Conservation (phyloP, 202 grass and related monocot species). For the Eragrostis tef region DNA sequence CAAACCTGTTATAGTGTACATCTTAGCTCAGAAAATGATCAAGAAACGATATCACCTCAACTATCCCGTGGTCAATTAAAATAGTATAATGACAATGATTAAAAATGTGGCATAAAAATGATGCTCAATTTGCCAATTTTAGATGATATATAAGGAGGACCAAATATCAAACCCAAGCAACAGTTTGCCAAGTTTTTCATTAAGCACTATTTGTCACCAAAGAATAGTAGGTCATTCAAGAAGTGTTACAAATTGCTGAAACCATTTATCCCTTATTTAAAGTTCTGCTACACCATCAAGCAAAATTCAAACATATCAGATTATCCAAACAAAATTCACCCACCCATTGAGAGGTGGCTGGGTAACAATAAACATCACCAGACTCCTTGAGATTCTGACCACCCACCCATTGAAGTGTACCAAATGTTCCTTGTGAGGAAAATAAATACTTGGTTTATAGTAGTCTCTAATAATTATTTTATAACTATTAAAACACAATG, state of each 20-base stretch:
- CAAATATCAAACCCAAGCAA: not conserved
- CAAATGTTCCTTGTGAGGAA: not conserved
- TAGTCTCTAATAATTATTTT: not conserved
- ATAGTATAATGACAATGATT: no score
- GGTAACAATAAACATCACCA: not conserved
- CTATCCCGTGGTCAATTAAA: slow-evolving; percentile 12
- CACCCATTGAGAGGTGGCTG: not conserved
- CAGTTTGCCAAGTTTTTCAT: not conserved
- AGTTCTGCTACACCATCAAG: not conserved
- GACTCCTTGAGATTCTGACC: not conserved
- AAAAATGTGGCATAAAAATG: no score
- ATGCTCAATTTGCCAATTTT: not conserved
- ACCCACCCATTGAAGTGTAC: not conserved
- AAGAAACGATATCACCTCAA: not conserved
- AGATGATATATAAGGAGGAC: not conserved
- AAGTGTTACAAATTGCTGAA: not conserved
- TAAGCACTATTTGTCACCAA: slow-evolving; percentile 14
- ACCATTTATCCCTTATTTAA: slow-evolving; percentile 7
- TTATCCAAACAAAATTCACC: not conserved
- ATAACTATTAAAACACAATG: not conserved
- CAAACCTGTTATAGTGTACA: not conserved
- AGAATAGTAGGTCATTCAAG: not conserved
- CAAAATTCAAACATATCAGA: not conserved
- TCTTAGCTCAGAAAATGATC: not conserved
- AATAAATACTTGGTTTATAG: not conserved